These are phyloP conservation scores for Phenoliferia sp. DNA, from an alignment of 1,284 basidiomycete genomes.

Conservation along the genomic window DNA sequence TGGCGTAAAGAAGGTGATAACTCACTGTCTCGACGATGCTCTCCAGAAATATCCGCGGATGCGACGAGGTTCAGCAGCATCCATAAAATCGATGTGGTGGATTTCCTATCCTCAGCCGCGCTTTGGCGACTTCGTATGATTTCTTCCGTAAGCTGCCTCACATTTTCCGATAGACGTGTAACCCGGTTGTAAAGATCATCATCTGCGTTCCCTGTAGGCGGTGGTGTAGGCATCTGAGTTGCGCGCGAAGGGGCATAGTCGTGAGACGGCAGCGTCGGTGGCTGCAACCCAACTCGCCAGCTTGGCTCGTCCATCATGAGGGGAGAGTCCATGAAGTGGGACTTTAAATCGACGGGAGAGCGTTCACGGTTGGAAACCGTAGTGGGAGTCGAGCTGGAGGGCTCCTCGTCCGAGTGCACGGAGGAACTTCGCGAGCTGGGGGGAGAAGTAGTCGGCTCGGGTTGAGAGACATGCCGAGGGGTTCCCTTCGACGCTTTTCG, in stretches of 20 bases:
- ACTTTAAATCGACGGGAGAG: no score
- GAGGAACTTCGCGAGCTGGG: not conserved
- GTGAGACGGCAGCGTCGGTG: not conserved
- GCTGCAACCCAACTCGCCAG: no score
- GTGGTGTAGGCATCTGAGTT: no score
- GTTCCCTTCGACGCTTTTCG: slow-evolving; percentile 38
- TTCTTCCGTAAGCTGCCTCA: not conserved
- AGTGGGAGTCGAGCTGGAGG: no score
- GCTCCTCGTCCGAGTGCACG: no score
- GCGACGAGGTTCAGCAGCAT: not conserved
- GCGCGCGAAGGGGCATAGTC: not conserved
- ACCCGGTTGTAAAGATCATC: not conserved
- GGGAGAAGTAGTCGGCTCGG: not conserved
- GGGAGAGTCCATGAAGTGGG: no score
- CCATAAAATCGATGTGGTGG: not conserved
- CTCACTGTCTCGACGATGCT: not conserved
- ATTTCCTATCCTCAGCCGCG: not conserved
- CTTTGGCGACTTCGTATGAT: not conserved
- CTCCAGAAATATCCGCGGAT: not conserved
- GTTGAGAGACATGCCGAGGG: not conserved
- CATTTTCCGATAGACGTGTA: not conserved
- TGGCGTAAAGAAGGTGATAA: not conserved
- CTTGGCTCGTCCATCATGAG: no score
- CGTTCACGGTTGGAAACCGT: no score
- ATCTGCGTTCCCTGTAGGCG: not conserved